These are phyloP conservation scores for Pestalotiopsis sp. DNA, from an alignment of 2,329 filamentous ascomycete species.

Conservation along the genomic window DNA sequence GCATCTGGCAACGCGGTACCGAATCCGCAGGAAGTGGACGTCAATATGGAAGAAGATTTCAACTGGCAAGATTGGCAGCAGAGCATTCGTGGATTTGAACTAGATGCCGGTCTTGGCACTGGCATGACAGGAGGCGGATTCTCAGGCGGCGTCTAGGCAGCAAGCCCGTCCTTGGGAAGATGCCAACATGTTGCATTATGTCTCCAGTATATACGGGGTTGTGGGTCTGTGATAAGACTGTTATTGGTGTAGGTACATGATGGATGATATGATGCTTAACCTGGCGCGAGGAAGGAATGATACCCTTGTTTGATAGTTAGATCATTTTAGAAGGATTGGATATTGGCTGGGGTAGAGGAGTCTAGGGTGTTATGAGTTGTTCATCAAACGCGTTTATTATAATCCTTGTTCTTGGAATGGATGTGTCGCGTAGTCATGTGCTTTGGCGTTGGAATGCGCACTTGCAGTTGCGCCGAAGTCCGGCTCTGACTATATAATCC, in stretches of 20 bases:
- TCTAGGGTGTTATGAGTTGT: background rate
- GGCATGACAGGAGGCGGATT: conserved; percentile 26
- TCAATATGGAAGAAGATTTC: conserved; percentile 42
- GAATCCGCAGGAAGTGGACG: conserved; percentile 34
- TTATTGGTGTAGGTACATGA: background rate
- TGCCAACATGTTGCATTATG: background rate
- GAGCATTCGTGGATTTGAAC: conserved; percentile 41
- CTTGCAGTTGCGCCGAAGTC: background rate
- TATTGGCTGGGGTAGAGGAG: background rate
- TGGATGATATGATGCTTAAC: conserved; percentile 2
- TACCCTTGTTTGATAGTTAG: conserved; percentile 7
- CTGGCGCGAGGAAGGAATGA: conserved; percentile 9
- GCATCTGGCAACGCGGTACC: background rate
- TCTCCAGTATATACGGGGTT: background rate
- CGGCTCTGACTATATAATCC: background rate
- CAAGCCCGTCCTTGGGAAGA: background rate
- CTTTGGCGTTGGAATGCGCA: background rate
- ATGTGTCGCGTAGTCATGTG: background rate
- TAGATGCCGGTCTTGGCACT: conserved; percentile 30
- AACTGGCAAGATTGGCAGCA: conserved; percentile 54
- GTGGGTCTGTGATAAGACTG: background rate
- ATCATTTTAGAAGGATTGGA: background rate
- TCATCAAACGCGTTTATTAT: background rate
- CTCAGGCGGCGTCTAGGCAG: conserved; percentile 28
- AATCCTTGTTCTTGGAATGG: background rate